Base-by-base conservation (phyloP, 768 basidiomycete genomes). In the Glaciozyma martinii region DNA sequence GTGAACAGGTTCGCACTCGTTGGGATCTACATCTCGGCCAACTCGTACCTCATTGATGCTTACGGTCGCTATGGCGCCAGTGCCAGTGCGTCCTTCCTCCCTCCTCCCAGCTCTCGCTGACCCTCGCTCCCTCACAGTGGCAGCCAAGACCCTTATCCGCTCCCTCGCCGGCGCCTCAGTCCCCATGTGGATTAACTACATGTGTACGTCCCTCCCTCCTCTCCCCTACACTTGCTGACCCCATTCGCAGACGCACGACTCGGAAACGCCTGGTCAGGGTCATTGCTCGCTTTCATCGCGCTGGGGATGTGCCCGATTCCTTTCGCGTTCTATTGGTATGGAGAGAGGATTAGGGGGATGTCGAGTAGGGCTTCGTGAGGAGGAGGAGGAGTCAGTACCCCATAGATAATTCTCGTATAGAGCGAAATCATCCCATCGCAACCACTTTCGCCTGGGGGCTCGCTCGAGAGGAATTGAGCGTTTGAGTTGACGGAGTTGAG, bases 61-160 rank as follows among this genome's bases (percentile, higher is more conserved):
- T 50, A n/a, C 47, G 4, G 29, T 21, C 9, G 15, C 50, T n/a
- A 52, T 30, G 27, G 40, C 55, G 3, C 44, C 55, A 33, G 37
- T 15, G 25, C 33, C 56, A 37, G 21, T 15, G 32, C 30, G 3
- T 5, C 46, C 54, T 19, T 44, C 62, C 65, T 70, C 66, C 53
- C 62, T 67, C 53, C 65, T 72, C 32, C 61, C 60, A 53, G 1
- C 68, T 62, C 27, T 43, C 66, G 16, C 16, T 21, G 21, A 23
- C 19, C 12, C 46, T 42, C 57, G 60, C 56, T 67, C 74, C 3
- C 70, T 66, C 44, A 71, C 73, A n/a, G 65, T 74, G 50, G 71
- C 74, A 8, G 74, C 74, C 50, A 75, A 75, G 66, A 75, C 71
- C 2, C 56, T 74, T 52, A 68, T 71, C 63, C 59, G 73, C 25